phyloP scores from a whole-genome alignment of 1,139 yeast species.

The Hyphopichia fennica region DNA sequence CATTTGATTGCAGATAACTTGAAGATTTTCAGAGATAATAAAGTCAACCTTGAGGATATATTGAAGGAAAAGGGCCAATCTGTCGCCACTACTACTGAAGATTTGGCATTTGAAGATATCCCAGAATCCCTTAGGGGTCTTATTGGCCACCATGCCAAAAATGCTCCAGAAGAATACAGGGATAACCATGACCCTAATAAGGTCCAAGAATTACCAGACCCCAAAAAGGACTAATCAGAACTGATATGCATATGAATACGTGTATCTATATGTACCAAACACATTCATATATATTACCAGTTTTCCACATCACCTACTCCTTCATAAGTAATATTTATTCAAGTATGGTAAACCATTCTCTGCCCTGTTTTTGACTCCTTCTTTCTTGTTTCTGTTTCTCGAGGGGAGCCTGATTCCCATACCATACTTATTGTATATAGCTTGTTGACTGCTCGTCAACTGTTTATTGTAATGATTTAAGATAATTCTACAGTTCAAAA shows the following conservation, averaged over 20 bases:
- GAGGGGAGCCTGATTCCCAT: no score
- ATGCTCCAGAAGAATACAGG: slow-evolving; percentile 51
- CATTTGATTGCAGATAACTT: slow-evolving; percentile 94
- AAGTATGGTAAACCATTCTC: no score
- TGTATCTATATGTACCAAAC: background rate
- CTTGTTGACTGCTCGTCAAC: no score
- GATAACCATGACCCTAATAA: slow-evolving; percentile 15
- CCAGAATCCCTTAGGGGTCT: slow-evolving; percentile 60
- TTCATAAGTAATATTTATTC: no score
- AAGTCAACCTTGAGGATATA: slow-evolving; percentile 78
- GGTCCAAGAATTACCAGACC: slow-evolving; percentile 14
- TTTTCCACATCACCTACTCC: no score
- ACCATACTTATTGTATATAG: no score
- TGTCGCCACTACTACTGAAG: slow-evolving; percentile 60
- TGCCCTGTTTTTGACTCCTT: no score
- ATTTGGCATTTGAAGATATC: slow-evolving; percentile 68
- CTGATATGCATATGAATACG: background rate
- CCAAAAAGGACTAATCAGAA: slow-evolving; percentile 3
- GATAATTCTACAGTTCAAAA: no score
- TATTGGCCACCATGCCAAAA: slow-evolving; percentile 65
- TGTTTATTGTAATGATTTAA: no score
- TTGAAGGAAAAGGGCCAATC: slow-evolving; percentile 73
- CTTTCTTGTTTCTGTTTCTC: no score
- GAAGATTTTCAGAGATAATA: slow-evolving; percentile 74
- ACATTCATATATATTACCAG: no score